A percentile compares a stretch with the other conserved stretches of the same genome.
Conservation (phyloP, 495 filamentous ascomycete genomes). For the Neurospora sp. region DNA sequence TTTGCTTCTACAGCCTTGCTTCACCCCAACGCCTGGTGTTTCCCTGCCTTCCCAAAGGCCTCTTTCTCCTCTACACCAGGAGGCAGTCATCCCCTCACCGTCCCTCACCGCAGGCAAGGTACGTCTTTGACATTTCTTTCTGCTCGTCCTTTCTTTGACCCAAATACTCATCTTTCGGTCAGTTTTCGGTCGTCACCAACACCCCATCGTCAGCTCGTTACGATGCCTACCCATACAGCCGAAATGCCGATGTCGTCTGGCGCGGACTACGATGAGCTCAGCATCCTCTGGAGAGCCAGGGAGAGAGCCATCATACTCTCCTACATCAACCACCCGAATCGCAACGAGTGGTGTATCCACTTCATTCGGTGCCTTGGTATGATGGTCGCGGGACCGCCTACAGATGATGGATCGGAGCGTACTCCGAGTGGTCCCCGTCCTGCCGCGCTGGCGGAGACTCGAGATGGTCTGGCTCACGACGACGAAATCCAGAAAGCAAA, state of each 20-base stretch:
- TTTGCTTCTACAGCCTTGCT: too few species aligned
- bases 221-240: neutral
- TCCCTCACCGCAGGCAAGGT: too few species aligned
- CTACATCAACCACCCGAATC: neutral
- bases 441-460: neutral
- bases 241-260: neutral
- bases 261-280: neutral
- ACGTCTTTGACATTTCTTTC: too few species aligned
- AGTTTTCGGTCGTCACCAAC: too few species aligned
- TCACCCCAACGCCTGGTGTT: too few species aligned
- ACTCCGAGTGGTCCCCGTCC: neutral
- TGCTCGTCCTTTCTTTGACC: too few species aligned
- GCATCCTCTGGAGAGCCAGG: neutral
- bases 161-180: too few species aligned
- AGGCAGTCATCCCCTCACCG: too few species aligned
- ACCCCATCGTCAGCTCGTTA: too few species aligned
- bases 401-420: neutral
- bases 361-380: neutral
- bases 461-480: too few species aligned
- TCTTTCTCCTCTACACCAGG: too few species aligned
- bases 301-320: neutral
- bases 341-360: neutral
- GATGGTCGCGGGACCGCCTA: neutral
- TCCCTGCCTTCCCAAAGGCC: too few species aligned
- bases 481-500: neutral